phyloP scores from a whole-genome alignment of 192 early-diverging fungal genomes.

The Backusella luteola region DNA sequence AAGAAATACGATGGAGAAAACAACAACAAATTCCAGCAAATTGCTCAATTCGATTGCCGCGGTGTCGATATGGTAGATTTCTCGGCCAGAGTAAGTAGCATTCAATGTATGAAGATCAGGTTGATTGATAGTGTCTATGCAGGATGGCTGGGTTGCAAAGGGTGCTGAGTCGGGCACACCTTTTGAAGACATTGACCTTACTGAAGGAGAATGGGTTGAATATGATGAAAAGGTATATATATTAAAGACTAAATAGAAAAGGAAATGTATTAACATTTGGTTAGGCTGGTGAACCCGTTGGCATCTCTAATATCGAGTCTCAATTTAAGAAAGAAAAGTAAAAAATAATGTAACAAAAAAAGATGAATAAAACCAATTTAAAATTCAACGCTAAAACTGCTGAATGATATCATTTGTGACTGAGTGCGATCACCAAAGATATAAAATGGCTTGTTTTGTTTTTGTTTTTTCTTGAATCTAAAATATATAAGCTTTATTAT shows the following conservation, averaged over 20 bases:
- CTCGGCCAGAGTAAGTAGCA: conserved; percentile 49
- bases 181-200: conserved; percentile 81
- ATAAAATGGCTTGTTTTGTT: background rate
- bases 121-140: background rate
- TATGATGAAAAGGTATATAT: conserved; percentile 79
- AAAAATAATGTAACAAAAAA: background rate
- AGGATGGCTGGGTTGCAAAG: conserved; percentile 58
- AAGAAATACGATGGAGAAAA: conserved; percentile 20
- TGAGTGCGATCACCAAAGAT: background rate
- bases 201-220: conserved; percentile 83
- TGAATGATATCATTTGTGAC: background rate
- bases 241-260: background rate
- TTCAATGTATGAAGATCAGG: background rate
- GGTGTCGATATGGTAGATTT: conserved; percentile 83
- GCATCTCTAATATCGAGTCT: conserved; percentile 56
- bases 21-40: conserved; percentile 57
- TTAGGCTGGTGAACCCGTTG: conserved; percentile 62
- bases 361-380: background rate
- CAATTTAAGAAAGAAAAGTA: conserved; percentile 59
- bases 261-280: background rate
- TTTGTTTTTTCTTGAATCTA: background rate
- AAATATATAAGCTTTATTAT: background rate
- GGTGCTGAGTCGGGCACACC: conserved; percentile 65
- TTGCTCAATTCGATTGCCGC: conserved; percentile 76
- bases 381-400: background rate